Percentiles rank a stretch among this genome's conserved stretches.
These are phyloP conservation scores for Fusarium pininemorale DNA, from an alignment of 2,329 filamentous ascomycete genomes.

Conservation along the genomic window DNA sequence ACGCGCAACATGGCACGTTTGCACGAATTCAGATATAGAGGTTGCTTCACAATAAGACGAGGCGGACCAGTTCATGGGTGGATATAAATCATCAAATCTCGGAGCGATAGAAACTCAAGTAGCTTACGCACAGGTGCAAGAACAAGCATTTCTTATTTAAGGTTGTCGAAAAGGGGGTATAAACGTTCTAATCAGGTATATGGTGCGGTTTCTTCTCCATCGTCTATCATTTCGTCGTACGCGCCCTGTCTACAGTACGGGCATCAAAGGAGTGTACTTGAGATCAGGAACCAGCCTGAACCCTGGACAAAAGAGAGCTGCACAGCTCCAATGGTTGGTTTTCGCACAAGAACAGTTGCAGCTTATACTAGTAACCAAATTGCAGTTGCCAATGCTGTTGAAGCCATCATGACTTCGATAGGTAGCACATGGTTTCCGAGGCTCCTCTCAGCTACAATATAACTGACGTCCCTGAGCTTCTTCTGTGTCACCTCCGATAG, in stretches of 20 bases:
- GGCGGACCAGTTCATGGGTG: conserved; percentile 16
- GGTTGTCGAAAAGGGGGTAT: conserved; percentile 37
- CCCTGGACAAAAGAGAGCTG: conserved; percentile 11
- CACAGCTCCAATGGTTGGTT: background rate
- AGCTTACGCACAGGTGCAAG: conserved; percentile 39
- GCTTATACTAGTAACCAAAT: conserved; percentile 30
- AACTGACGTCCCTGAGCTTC: conserved; percentile 47
- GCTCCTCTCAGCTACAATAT: conserved; percentile 47
- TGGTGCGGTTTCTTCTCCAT: conserved; percentile 9
- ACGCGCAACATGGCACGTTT: conserved; percentile 3
- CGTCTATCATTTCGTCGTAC: conserved; percentile 21
- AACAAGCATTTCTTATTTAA: conserved; percentile 40
- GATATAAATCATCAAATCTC: conserved; percentile 34
- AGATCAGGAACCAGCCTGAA: conserved; percentile 29
- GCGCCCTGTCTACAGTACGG: background rate
- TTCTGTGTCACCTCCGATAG: conserved; percentile 48
- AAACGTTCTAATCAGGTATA: conserved; percentile 24
- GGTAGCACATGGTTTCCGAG: conserved; percentile 35
- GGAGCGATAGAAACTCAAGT: conserved; percentile 38
- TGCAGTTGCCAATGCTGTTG: conserved; percentile 11
- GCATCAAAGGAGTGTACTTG: background rate
- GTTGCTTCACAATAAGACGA: conserved; percentile 16
- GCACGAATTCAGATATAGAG: conserved; percentile 21
- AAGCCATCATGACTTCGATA: conserved; percentile 12
- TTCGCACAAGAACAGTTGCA: background rate